phyloP scores from a whole-genome alignment of 1,139 yeast genomes.

The Sugiyamaella pinicola region DNA sequence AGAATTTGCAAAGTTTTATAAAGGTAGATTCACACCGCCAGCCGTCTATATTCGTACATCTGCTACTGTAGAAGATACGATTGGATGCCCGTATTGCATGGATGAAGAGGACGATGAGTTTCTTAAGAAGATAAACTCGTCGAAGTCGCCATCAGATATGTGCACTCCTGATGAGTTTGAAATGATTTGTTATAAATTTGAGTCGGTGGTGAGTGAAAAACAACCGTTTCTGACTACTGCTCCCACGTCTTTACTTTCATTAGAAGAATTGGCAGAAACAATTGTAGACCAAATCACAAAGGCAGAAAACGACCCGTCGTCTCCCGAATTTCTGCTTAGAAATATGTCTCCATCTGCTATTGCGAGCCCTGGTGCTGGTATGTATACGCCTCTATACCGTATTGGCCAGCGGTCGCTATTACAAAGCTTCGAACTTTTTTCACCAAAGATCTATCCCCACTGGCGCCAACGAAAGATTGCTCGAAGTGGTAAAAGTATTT shows the following conservation, averaged over 20 bases:
- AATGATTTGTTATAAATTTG: conserved; percentile 71
- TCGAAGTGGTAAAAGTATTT: conserved; percentile 68
- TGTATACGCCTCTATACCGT: conserved; percentile 20
- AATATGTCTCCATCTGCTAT: conserved; percentile 22
- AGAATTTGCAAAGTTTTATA: conserved; percentile 73
- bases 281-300: conserved; percentile 36
- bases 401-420: conserved; percentile 49
- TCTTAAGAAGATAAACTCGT: conserved; percentile 47
- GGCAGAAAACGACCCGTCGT: conserved; percentile 41
- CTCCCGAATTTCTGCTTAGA: conserved; percentile 38
- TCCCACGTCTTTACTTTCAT: conserved; percentile 71
- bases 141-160: conserved; percentile 11
- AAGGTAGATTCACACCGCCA: conserved; percentile 69
- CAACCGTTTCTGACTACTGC: conserved; percentile 91
- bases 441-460: conserved; percentile 71
- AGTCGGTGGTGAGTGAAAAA: conserved; percentile 68
- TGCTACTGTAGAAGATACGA: conserved; percentile 92
- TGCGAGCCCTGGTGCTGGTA: conserved; percentile 21
- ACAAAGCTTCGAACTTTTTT: conserved; percentile 62
- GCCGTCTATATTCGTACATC: conserved; percentile 82
- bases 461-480: conserved; percentile 77
- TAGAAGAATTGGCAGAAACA: conserved; percentile 58
- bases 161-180: conserved; percentile 79
- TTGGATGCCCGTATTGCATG: conserved; percentile 84
- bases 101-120: conserved; percentile 86